Base-by-base conservation (phyloP, 75 land plant species). In the Picea sitchensis region DNA sequence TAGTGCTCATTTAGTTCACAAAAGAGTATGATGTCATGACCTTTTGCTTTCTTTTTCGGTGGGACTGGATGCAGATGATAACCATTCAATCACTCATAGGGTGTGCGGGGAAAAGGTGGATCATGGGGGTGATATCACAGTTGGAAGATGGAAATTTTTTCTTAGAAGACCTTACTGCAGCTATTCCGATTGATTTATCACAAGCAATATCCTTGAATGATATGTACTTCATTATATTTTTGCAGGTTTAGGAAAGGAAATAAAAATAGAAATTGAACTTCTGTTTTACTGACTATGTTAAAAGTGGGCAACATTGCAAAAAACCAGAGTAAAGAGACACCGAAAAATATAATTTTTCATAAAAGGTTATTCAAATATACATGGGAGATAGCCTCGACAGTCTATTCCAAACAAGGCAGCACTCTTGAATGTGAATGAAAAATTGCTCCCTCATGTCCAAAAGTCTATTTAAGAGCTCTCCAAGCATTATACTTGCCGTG, bases 91-190 rank as follows among this genome's bases (percentile, higher is more conserved):
- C 98, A 13, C 78, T 97, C 78, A 81, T 93, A 68, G 98, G 98
- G 60, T 89, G 89, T 69, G 77, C 84, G 0, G 98, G 99, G 59
- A 93, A 81, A 80, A 83, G 90, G 81, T 97, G 99, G 99, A 91
- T 97, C 13, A 97, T 97, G 99, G 99, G 99, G 56, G 88, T 93
- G 2, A 92, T 97, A 62, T 93, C 95, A 68, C 99, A 97, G 78
- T 68, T 97, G 81, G 96, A 95, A 78, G 99, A 97, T 81, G 96
- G 99, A 14, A 92, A 91, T 57, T 97, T 95, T 79, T 93, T 85
- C 87, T 79, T 97, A 85, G 99, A 97, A 81, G 99, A 97, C 77
- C 90, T 95, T 8, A 86, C 98, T 59, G 99, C 94, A 4, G 81
- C 95, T 20, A 89, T 95, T 59, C 94, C 93, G 20, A 80, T 95